phyloP scores from a whole-genome alignment of 352 stramenopile genomes.

The Phytophthora cryptogea region DNA sequence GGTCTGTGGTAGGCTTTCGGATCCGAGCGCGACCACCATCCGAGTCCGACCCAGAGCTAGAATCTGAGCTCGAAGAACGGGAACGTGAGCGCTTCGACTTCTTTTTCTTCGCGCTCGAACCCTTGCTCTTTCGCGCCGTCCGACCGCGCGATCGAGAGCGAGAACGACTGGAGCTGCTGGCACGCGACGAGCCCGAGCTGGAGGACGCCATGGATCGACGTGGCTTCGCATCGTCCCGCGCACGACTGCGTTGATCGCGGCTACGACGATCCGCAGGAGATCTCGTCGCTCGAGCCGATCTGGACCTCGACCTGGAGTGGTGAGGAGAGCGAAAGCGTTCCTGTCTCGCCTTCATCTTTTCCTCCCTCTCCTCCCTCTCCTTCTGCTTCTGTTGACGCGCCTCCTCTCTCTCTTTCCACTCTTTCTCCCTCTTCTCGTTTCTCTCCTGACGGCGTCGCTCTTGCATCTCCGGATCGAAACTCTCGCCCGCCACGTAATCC shows the following conservation, averaged over 20 bases:
- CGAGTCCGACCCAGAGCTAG: constrained; percentile 13
- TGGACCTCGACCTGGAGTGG: constrained; percentile 22
- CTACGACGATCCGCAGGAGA: constrained; percentile 14
- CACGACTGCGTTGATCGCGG: constrained; percentile 19
- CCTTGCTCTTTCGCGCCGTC: constrained; percentile 19
- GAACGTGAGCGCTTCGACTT: constrained; percentile 9
- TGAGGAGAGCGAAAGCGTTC: constrained; percentile 36
- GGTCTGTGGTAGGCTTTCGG: constrained; percentile 2
- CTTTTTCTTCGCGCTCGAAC: constrained; percentile 1
- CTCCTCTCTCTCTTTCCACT: constrained; percentile 56
- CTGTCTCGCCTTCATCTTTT: constrained; percentile 30
- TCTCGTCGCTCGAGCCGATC: constrained; percentile 22
- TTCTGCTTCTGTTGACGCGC: constrained; percentile 38
- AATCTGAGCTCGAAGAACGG: constrained; percentile 8
- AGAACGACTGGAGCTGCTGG: constrained; percentile 23
- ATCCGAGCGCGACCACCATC: constrained; percentile 5
- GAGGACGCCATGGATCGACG: constrained; percentile 27
- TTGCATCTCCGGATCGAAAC: constrained; percentile 79
- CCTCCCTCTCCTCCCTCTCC: constrained; percentile 43
- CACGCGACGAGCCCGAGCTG: constrained; percentile 31
- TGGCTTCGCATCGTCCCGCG: constrained; percentile 12
- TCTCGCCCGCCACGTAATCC: constrained; percentile 76
- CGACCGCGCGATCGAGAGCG: constrained; percentile 28
- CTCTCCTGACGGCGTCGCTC: constrained; percentile 63
- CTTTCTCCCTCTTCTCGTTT: constrained; percentile 42